Base-by-base conservation (phyloP, 495 filamentous ascomycete genomes). In the Aspergillus bertholletiae region DNA sequence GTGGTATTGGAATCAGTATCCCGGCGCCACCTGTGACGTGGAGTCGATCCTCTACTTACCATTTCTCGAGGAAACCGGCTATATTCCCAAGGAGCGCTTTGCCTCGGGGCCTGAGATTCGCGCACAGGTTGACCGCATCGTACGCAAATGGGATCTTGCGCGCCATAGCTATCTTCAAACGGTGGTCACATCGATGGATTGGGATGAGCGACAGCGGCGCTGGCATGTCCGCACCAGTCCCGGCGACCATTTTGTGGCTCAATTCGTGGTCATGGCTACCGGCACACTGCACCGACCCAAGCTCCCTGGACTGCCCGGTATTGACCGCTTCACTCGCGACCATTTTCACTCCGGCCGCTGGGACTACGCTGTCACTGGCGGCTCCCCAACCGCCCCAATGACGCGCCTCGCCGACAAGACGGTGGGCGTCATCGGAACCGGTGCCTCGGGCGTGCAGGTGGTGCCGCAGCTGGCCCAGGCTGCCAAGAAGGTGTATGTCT, bases 61-160 rank as follows among this genome's bases (percentile, higher is more conserved):
- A 0, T 60, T 82, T 11, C 64, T 87, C 11, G 83, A 86, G 41
- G 83, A 85, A 61, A 84, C 74, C 5, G 78, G 75, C 0, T 85
- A 80, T 56, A 68, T 84, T 46, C 83, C 83, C 1, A 72, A 59
- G 22, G 68, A 75, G 7, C 53, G 56, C 41, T 75, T 71, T 45
- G 45, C 56, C 0, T 20, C n/a, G 0, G 67, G 62, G 0, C 18
- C 37, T 2, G 70, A 75, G 47, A 48, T 75, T 11, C 59, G 54
- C 8, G 52, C 26, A 15, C 62, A 75, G 52, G 57, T 60, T 2
- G 30, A 67, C 5, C 57, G 50, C 0, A 61, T 74, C 45, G 67
- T 51, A 32, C 2, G 35, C 15, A 61, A 75, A 50, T 86, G 62
- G 57, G 58, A 70, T 0, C 46, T 59, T 2, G 26, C 43, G 4